Conservation (phyloP, 371 early-diverging fungal species). For the Mucor sp. region DNA sequence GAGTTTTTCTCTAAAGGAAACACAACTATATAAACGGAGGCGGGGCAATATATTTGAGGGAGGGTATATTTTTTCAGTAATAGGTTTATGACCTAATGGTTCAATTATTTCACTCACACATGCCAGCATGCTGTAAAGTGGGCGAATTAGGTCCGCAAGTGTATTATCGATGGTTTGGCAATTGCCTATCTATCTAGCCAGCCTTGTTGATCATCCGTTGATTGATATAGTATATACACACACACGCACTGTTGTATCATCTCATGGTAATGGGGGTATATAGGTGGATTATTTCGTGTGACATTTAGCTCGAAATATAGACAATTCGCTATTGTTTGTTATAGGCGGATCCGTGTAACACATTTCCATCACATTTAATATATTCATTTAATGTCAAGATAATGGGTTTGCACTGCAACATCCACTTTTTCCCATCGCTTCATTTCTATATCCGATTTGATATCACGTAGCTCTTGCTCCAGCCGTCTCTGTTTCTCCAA, state of each 20-base stretch:
- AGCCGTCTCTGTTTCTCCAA: slow-evolving; percentile 36
- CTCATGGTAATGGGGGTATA: neutral
- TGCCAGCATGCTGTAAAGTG: neutral
- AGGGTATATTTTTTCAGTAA: neutral
- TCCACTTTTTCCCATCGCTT: slow-evolving; percentile 46
- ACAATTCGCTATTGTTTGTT: neutral
- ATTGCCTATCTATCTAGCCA: neutral
- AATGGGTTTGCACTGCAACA: slow-evolving; percentile 44
- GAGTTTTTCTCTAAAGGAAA: neutral
- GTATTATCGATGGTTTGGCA: neutral
- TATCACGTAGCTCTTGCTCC: slow-evolving; percentile 42
- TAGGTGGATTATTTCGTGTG: neutral
- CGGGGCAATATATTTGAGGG: neutral
- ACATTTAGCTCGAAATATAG: neutral
- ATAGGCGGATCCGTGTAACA: neutral
- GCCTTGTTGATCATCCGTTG: neutral
- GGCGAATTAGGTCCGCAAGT: neutral
- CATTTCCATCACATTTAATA: neutral
- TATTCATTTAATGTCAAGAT: slow-evolving; percentile 3
- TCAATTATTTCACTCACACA: neutral
- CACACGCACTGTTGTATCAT: neutral
- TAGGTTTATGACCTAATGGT: neutral
- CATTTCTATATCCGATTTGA: slow-evolving; percentile 50
- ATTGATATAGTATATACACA: neutral
- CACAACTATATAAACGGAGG: neutral